Conservation (phyloP, 148 eudicot genomes). For the Dysphania ambrosioides region DNA sequence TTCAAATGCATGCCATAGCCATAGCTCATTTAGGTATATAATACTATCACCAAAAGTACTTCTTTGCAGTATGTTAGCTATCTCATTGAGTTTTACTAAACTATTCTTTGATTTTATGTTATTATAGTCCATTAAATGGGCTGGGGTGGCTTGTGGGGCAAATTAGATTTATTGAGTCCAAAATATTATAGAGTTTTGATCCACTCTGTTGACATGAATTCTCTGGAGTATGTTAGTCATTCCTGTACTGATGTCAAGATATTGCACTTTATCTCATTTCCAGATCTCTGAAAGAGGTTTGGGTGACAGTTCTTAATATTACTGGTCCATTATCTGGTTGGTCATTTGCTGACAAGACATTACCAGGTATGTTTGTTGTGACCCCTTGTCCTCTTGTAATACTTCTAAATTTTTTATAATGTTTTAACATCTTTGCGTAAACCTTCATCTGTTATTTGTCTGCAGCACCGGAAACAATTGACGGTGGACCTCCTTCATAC, state of each 20-base stretch:
- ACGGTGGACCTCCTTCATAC: conserved; percentile 77
- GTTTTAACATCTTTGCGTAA: conserved; percentile 1
- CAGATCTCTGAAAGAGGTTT: conserved; percentile 90
- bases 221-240: not conserved
- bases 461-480: conserved; percentile 63
- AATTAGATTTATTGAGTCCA: not conserved
- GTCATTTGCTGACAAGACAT: conserved; percentile 71
- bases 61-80: not conserved
- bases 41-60: not conserved
- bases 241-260: not conserved
- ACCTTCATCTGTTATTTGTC: conserved; percentile 17
- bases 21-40: not conserved
- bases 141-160: not conserved
- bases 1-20: not conserved
- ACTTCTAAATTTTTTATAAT: not conserved
- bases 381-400: not conserved
- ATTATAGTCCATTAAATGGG: not conserved
- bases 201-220: not conserved
- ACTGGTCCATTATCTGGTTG: conserved; percentile 88
- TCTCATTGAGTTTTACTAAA: not conserved
- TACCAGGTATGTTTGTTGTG: conserved; percentile 51
- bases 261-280: conserved; percentile 11
- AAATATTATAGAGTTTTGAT: not conserved
- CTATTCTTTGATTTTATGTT: not conserved
- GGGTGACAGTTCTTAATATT: conserved; percentile 84